Conservation (phyloP, 192 early-diverging fungal genomes). For the Diversispora eburnea region DNA sequence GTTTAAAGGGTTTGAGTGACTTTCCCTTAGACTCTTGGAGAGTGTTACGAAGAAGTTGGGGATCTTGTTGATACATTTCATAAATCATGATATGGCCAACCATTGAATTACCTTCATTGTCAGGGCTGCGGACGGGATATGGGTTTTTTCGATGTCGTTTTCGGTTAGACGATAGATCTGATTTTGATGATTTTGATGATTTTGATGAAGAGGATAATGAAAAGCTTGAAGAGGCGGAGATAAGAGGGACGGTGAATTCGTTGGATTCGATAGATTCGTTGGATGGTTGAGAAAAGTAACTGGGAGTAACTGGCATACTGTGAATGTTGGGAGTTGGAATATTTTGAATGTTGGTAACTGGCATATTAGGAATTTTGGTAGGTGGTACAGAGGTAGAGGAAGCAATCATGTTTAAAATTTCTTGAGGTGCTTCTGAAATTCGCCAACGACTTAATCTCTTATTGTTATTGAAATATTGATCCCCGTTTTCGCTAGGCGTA, state of each 20-base stretch:
- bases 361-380: neutral
- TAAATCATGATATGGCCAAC: neutral
- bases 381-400: neutral
- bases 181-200: neutral
- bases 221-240: too few relatives aligned
- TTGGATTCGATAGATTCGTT: too few relatives aligned
- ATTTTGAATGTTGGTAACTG: neutral
- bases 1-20: too few relatives aligned
- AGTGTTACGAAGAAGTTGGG: too few relatives aligned
- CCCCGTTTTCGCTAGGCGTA: neutral
- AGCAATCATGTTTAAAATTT: neutral
- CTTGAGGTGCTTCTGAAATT: conserved; percentile 1
- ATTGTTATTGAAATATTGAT: neutral
- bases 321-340: neutral
- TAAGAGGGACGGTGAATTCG: too few relatives aligned
- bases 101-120: neutral
- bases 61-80: too few relatives aligned
- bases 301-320: too few relatives aligned
- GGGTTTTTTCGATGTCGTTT: conserved; percentile 19
- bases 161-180: neutral
- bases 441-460: conserved; percentile 4
- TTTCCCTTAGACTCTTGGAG: too few relatives aligned
- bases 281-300: too few relatives aligned
- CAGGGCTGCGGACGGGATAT: neutral
- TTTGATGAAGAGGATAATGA: neutral